Conservation (phyloP, 2,329 filamentous ascomycete species). For the Canariomyces notabilis region DNA sequence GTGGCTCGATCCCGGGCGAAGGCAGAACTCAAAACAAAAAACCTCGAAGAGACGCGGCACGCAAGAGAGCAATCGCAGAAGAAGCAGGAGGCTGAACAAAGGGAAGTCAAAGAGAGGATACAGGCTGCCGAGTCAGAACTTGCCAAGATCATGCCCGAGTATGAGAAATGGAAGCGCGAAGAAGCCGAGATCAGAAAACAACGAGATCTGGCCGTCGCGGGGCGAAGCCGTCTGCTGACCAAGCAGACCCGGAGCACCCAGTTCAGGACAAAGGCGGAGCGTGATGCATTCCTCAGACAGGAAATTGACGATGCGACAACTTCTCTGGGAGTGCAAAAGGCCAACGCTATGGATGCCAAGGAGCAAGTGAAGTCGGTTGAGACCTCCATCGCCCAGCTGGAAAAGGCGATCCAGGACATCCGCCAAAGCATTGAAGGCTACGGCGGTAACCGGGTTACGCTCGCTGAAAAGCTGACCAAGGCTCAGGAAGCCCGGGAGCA, state of each 20-base stretch:
- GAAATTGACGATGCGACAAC: constrained; percentile 77
- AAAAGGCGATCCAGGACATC: constrained; percentile 66
- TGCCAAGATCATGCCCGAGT: constrained; percentile 67
- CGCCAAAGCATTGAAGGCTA: constrained; percentile 73
- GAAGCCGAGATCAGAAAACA: constrained; percentile 67
- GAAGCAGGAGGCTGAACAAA: constrained; percentile 67
- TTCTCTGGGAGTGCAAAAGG: constrained; percentile 73
- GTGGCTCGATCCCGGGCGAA: constrained; percentile 75
- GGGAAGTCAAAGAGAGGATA: constrained; percentile 69
- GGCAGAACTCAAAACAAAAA: constrained; percentile 78
- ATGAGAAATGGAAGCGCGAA: constrained; percentile 65
- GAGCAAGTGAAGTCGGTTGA: constrained; percentile 76
- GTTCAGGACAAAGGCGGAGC: constrained; percentile 82
- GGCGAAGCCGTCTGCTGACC: constrained; percentile 73
- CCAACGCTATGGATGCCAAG: constrained; percentile 75
- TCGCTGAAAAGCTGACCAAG: constrained; percentile 68
- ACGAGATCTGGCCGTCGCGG: constrained; percentile 70
- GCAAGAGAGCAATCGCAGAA: constrained; percentile 67
- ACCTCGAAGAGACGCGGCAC: constrained; percentile 75
- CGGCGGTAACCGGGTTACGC: constrained; percentile 64
- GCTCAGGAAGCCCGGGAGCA: constrained; percentile 75
- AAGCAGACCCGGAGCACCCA: constrained; percentile 87
- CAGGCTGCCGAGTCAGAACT: constrained; percentile 72
- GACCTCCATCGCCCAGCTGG: constrained; percentile 63
- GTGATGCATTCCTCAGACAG: constrained; percentile 74